Evolutionary conservation across 176 grass and related monocot genomes (phyloP).

Genomic region (Miscanthus lutarioriparius): DNA sequence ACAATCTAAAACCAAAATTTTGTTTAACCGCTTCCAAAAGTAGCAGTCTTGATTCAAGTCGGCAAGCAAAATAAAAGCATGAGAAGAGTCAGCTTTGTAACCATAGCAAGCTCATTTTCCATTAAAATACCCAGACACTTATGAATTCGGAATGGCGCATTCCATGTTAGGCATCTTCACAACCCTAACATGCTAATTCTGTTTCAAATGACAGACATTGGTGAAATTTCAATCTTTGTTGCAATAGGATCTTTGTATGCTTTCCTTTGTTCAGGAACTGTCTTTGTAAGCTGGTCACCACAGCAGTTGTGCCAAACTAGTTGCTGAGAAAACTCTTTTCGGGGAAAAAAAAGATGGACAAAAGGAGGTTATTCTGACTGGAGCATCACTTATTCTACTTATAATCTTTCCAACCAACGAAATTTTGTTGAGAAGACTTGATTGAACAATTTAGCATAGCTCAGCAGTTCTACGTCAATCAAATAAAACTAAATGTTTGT

Average conservation of each 20-base stretch:
- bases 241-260: neutral
- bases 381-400: neutral
- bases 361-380: neutral
- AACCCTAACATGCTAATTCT: neutral
- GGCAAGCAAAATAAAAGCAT: neutral
- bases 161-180: neutral
- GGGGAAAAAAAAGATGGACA: neutral
- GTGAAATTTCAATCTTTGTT: neutral
- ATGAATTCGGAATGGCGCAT: neutral
- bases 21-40: neutral
- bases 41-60: neutral
- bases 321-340: neutral
- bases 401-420: slow-evolving; percentile 1
- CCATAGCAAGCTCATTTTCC: neutral
- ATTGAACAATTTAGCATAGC: slow-evolving; percentile 1
- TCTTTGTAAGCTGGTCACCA: neutral
- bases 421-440: neutral
- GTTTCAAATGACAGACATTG: neutral
- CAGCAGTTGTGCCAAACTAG: neutral
- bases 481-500: neutral
- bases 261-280: neutral
- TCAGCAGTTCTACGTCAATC: slow-evolving; percentile 14
- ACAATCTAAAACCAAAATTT: neutral
- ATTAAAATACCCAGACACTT: neutral
- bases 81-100: neutral